Percentiles rank a stretch among this genome's conserved stretches.
Conservation (phyloP, 2,329 filamentous ascomycete species). For the Reticulascus tulasneorum region DNA sequence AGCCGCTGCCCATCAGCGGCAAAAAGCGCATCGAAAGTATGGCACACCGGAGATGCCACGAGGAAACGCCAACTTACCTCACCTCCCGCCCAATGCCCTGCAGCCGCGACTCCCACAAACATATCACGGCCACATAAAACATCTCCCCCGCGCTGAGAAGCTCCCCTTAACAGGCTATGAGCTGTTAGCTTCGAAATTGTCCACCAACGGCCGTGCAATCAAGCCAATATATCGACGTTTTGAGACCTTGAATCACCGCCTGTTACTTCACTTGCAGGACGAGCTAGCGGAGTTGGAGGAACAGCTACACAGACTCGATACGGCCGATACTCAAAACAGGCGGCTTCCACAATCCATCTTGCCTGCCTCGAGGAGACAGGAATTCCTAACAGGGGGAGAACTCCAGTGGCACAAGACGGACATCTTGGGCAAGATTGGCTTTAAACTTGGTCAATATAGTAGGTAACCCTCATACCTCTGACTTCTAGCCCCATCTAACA, state of each 20-base stretch:
- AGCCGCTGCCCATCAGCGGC: constrained; percentile 8
- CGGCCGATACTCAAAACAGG: constrained; percentile 45
- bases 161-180: constrained; percentile 57
- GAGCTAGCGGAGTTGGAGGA: constrained; percentile 79
- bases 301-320: constrained; percentile 67
- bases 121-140: constrained; percentile 25
- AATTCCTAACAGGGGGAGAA: constrained; percentile 48
- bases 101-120: constrained; percentile 28
- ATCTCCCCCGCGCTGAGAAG: constrained; percentile 35
- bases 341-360: constrained; percentile 38
- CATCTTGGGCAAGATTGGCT: constrained; percentile 58
- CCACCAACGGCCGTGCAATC: constrained; percentile 22
- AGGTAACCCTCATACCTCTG: constrained; percentile 21
- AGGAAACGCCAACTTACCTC: constrained; percentile 31
- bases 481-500: constrained; percentile 6
- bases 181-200: constrained; percentile 53
- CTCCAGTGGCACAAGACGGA: constrained; percentile 58
- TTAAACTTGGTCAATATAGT: constrained; percentile 68
- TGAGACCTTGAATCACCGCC: constrained; percentile 73
- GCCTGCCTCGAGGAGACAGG: constrained; percentile 58
- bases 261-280: constrained; percentile 80
- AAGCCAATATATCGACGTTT: constrained; percentile 79
- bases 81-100: constrained; percentile 30
- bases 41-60: constrained; percentile 40
- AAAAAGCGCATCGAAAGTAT: constrained; percentile 24